Base-by-base conservation (phyloP, 1,139 yeast species). In the Lodderomyces metapsilosis region DNA sequence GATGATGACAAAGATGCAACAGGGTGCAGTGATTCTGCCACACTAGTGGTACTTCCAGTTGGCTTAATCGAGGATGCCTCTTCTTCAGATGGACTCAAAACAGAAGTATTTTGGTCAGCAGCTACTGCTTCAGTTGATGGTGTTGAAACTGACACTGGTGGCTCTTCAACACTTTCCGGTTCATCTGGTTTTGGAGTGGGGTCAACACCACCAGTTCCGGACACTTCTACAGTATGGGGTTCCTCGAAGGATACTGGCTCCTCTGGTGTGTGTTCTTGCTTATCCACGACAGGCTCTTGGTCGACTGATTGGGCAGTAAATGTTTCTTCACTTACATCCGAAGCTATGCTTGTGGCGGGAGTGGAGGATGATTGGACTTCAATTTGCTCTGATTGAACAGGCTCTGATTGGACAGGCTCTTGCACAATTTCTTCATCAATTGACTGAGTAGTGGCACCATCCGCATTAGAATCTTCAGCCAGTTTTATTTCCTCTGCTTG, bases 161-260 rank as follows among this genome's bases (percentile, higher is more conserved):
- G 21, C 21, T 32, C 40, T 30, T 39, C 38, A 11, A 25, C 4
- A 11, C 17, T 28, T 37, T 34, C 31, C 10, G 31, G 16, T 12
- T 32, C 21, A 30, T 32, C 21, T 34, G 33, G 18, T 17, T 16
- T 4, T 15, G 35, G 15, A 23, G 35, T 20, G 35, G 36, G 36
- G 16, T 39, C 36, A 39, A 18, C 36, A 21, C 36, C 18, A 12
- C 34, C 32, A 10, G 42, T 13, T 21, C 38, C 41, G 6, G 40
- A 17, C 20, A 20, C 25, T 30, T 38, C 41, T 11, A 24, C 31
- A 2, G 24, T 20, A 9, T 10, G 12, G 5, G 23, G 21, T 21
- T 24, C 21, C 20, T 40, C 37, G 24, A 34, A 23, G 5, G 42
- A 15, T 3, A 20, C 36, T 1, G 36, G 17, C 11, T 12, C 37